Evolutionary conservation across 805 yeast genomes (phyloP).

Genomic region (Wickerhamomyces strasburgensis): DNA sequence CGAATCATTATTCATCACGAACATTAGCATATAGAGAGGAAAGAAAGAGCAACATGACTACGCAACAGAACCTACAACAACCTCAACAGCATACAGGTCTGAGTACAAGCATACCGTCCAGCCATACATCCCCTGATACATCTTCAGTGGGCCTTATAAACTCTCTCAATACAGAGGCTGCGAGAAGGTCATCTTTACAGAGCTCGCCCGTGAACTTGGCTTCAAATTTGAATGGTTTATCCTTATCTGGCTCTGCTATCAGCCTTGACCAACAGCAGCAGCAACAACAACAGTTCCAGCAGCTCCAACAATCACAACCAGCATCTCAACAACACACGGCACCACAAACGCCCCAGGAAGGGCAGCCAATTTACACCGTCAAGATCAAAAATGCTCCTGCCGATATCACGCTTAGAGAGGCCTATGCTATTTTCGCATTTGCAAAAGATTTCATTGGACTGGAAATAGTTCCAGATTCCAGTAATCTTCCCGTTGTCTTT

Average conservation of each 20-base stretch:
- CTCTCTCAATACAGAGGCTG: constrained; percentile 5
- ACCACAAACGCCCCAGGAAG: constrained; percentile 3
- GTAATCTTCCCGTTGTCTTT: constrained; percentile 31
- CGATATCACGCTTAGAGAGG: constrained; percentile 63
- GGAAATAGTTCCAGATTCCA: constrained; percentile 38
- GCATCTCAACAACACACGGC: constrained; percentile 5
- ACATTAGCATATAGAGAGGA: too few species aligned
- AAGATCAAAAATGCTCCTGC: constrained; percentile 54
- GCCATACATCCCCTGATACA: constrained; percentile 19
- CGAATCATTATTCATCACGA: too few species aligned
- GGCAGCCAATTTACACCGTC: constrained; percentile 24
- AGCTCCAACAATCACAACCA: constrained; percentile 7
- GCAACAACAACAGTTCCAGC: constrained; percentile 2
- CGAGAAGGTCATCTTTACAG: constrained; percentile 20
- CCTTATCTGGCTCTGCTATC: constrained; percentile 8
- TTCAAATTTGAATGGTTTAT: constrained; percentile 15
- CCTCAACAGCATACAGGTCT: constrained; percentile 11
- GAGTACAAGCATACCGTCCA: constrained; percentile 16
- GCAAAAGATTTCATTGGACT: constrained; percentile 57
- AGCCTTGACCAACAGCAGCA: not conserved
- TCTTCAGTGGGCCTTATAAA: constrained; percentile 12
- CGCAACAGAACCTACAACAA: constrained; percentile 8
- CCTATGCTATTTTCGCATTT: constrained; percentile 59
- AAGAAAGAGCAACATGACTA: constrained; percentile 5
- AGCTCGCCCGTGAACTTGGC: constrained; percentile 22